Evolutionary conservation across 2,329 filamentous ascomycete species (phyloP).

Genomic region (Hymenoscyphus fraxineus): DNA sequence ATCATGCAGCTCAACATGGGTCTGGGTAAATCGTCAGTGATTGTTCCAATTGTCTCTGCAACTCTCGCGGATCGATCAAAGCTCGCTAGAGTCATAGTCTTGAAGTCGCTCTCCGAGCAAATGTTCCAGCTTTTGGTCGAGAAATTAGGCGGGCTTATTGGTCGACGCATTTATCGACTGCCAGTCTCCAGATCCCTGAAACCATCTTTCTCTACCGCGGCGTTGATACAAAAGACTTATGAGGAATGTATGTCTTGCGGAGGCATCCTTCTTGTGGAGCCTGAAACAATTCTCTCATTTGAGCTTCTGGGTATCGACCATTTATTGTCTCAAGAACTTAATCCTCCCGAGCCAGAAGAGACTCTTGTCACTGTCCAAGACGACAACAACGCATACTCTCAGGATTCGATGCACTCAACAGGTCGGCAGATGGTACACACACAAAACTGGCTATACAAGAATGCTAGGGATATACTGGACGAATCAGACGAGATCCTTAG

Average conservation of each 20-base stretch:
- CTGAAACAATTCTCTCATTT: constrained; percentile 62
- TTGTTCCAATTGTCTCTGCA: constrained; percentile 60
- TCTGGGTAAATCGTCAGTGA: constrained; percentile 66
- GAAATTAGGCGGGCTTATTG: constrained; percentile 29
- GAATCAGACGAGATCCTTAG: constrained; percentile 64
- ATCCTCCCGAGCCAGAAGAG: constrained; percentile 19
- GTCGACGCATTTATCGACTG: not conserved
- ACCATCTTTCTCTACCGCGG: not conserved
- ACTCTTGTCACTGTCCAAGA: not conserved
- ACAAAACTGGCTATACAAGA: constrained; percentile 43
- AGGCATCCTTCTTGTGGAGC: constrained; percentile 58
- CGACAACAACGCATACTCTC: not conserved
- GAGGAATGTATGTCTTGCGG: constrained; percentile 48
- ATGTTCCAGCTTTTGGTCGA: constrained; percentile 54
- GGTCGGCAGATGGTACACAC: constrained; percentile 21
- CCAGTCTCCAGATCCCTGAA: not conserved
- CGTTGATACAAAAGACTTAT: not conserved
- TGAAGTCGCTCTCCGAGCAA: constrained; percentile 58
- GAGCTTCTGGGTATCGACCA: constrained; percentile 49
- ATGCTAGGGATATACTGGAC: constrained; percentile 56
- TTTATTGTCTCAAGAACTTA: constrained; percentile 44
- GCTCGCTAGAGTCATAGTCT: constrained; percentile 56
- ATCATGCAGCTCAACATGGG: constrained; percentile 68
- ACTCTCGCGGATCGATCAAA: constrained; percentile 47
- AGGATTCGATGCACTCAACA: not conserved